Conservation (phyloP, 164 flowering plant species). For the Litsea cubeba region DNA sequence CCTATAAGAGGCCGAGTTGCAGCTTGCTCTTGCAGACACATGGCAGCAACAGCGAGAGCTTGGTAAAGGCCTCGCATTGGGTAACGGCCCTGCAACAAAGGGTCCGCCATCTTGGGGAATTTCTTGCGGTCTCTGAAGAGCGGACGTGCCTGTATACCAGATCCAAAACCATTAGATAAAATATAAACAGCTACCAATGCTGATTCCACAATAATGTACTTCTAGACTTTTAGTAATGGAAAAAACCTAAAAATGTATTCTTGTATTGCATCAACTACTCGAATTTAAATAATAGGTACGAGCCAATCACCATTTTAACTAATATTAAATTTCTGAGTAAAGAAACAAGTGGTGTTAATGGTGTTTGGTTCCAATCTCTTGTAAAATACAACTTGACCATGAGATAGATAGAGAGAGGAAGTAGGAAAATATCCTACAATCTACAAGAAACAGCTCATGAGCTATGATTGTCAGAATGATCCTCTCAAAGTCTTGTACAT, state of each 20-base stretch:
- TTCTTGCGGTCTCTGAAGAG: conserved; percentile 79
- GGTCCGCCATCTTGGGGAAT: conserved; percentile 89
- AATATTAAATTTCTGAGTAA: neutral
- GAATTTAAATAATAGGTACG: neutral
- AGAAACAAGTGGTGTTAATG: too few species aligned
- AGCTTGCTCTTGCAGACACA: conserved; percentile 94
- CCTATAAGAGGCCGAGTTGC: conserved; percentile 86
- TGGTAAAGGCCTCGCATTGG: conserved; percentile 89
- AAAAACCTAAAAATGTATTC: neutral
- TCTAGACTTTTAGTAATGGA: neutral
- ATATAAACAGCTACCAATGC: neutral
- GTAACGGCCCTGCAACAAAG: conserved; percentile 73
- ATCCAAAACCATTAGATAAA: neutral
- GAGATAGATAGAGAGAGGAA: too few species aligned
- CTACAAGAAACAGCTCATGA: too few species aligned
- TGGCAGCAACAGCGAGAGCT: conserved; percentile 88
- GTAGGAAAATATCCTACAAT: too few species aligned
- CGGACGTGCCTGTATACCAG: conserved; percentile 65
- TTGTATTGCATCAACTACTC: too few species aligned
- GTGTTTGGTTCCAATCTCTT: neutral
- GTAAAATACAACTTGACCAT: neutral
- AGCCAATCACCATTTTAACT: neutral
- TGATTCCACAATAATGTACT: neutral
- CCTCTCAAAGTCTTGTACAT: too few species aligned
- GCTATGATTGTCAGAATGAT: too few species aligned